Evolutionary conservation across 2,329 filamentous ascomycete species (phyloP).

Genomic region (Aspergillus texensis): DNA sequence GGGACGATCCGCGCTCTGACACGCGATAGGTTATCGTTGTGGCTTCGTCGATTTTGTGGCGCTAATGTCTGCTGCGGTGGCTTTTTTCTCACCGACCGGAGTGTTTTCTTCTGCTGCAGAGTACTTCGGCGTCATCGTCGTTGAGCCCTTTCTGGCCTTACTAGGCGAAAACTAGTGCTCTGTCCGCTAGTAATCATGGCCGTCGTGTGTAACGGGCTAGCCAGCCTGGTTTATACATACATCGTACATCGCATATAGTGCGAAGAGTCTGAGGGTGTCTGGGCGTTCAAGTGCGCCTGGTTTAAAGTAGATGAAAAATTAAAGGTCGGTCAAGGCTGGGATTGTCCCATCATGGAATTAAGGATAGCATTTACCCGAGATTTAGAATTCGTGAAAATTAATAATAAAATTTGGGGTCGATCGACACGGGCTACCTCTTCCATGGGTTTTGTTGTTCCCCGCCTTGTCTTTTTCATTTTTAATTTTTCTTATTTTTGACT

Average conservation of each 20-base stretch:
- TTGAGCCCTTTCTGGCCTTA: no score
- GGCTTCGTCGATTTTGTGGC: slow-evolving; percentile 25
- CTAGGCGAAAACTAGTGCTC: no score
- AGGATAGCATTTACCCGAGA: not conserved
- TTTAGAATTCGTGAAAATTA: not conserved
- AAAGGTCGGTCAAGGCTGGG: not conserved
- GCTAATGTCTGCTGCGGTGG: slow-evolving; percentile 9
- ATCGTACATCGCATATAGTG: no score
- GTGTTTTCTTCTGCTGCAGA: no score
- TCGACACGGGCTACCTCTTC: not conserved
- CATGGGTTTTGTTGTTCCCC: not conserved
- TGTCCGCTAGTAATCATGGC: no score
- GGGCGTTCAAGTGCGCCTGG: not conserved
- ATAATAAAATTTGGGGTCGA: not conserved
- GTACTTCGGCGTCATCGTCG: no score
- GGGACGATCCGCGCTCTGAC: slow-evolving; percentile 20
- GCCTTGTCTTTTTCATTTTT: not conserved
- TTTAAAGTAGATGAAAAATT: not conserved
- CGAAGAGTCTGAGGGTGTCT: not conserved
- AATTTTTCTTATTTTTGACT: not conserved
- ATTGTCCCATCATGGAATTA: not conserved
- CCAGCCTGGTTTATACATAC: no score
- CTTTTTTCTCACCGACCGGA: slow-evolving; percentile 23
- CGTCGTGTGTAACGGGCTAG: no score
- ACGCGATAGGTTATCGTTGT: slow-evolving; percentile 23